Percentiles rank a stretch among this genome's conserved stretches.
Conservation (phyloP, 1,139 yeast species). For the Wickerhamiella infanticola region DNA sequence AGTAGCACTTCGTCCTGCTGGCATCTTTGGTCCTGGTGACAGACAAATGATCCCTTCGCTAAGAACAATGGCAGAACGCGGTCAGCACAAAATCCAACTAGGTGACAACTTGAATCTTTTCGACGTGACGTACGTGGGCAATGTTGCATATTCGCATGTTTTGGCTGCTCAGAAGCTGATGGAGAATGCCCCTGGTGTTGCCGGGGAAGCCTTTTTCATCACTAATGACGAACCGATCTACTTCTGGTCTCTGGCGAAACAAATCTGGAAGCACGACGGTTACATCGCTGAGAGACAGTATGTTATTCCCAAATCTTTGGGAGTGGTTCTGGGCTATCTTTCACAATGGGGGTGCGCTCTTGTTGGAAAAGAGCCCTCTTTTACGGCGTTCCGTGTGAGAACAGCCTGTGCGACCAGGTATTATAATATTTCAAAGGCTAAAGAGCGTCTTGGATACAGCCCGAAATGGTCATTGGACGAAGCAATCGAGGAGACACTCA, state of each 20-base stretch:
- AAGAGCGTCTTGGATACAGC: conserved; percentile 53
- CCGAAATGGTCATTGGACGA: conserved; percentile 72
- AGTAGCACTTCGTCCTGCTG: conserved; percentile 88
- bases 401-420: conserved; percentile 92
- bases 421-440: conserved; percentile 84
- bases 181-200: conserved; percentile 29
- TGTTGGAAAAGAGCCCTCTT: conserved; percentile 72
- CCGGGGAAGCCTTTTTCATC: conserved; percentile 78
- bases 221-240: conserved; percentile 92
- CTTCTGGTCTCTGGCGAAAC: conserved; percentile 93
- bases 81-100: conserved; percentile 82
- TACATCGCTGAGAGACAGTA: conserved; percentile 55
- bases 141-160: conserved; percentile 93
- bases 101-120: conserved; percentile 89
- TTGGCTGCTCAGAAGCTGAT: conserved; percentile 71
- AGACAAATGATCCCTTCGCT: conserved; percentile 91
- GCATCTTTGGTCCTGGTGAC: conserved; percentile 97
- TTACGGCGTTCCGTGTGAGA: conserved; percentile 88
- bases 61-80: conserved; percentile 63
- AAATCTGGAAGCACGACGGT: conserved; percentile 96
- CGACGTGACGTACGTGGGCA: conserved; percentile 98
- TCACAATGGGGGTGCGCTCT: conserved; percentile 59
- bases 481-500: conserved; percentile 54
- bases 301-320: conserved; percentile 56
- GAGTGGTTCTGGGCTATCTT: conserved; percentile 63